Base-by-base conservation (phyloP, 2,329 filamentous ascomycete species). In the Fusarium sacchari region DNA sequence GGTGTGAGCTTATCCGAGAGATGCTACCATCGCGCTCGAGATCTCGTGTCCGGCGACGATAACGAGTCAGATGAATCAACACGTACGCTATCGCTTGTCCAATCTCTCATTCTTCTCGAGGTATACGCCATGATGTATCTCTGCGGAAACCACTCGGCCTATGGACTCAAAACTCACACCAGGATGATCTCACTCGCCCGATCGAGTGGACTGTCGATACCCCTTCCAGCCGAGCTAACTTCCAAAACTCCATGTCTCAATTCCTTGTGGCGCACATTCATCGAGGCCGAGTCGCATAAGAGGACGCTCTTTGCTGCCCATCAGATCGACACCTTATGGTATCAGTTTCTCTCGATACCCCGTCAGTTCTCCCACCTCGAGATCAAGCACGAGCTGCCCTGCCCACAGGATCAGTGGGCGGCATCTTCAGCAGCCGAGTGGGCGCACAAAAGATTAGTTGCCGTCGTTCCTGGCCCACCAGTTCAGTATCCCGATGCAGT, bases 91-190 rank as follows among this genome's bases (percentile, higher is more conserved):
- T 59, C 73, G 10, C 66, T 82, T 20, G 78, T 85, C 0, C 84
- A 85, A 62, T 73, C 81, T 6, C 82, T 83, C 34, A 63, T 84
- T 5, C 72, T 85, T 12, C 79, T 85, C 5, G 79, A 85, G 56
- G 80, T 84, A 13, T 84, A 78, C 58, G 79, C 83, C n/a, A 84
- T 84, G 78, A 81, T 85, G 78, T 84, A 84, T 60, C 78, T 84
- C 30, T 84, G 82, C 65, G 81, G 82, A 2, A 65, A 77, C 4
- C 72, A 80, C 55, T 83, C 82, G 1, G 71, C 76, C 5, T 79
- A 79, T 30, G 82, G 80, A 6, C 78, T 83, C 18, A 80, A 81
- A 34, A 81, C 83, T 75, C 84, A 85, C 58, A 79, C 81, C 1
- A 80, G 78, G 15, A 83, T 84, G 77, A 82, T 85, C 22, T 79